A percentile compares a stretch with the other conserved stretches of the same genome.
These are phyloP conservation scores for Cercis canadensis DNA, from an alignment of 306 rosid genomes.

Conservation along the genomic window DNA sequence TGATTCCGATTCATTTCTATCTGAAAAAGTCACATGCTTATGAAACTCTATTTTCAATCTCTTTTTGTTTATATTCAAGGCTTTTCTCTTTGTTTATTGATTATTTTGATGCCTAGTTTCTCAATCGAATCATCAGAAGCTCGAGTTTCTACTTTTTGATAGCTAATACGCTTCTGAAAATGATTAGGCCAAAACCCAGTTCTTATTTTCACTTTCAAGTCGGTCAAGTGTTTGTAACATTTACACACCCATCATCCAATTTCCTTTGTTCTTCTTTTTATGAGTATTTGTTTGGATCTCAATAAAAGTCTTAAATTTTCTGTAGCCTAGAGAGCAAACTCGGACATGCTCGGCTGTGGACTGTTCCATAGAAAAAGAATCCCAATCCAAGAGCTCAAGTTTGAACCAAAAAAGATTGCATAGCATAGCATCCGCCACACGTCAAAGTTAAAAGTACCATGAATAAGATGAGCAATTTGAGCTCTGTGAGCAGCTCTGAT, in stretches of 20 bases:
- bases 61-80: conserved; percentile 14
- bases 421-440: conserved; percentile 12
- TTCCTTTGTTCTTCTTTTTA: conserved; percentile 9
- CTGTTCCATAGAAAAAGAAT: conserved; percentile 19
- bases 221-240: conserved; percentile 5
- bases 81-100: not conserved
- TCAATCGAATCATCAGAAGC: conserved; percentile 34
- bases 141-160: conserved; percentile 24
- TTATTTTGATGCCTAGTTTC: conserved; percentile 25
- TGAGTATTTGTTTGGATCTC: conserved; percentile 18
- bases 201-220: conserved; percentile 18
- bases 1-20: conserved; percentile 31
- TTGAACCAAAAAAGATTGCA: conserved; percentile 26
- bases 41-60: conserved; percentile 19
- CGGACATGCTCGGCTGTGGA: conserved; percentile 42
- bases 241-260: conserved; percentile 19
- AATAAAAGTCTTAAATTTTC: conserved; percentile 21
- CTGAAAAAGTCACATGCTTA: conserved; percentile 7
- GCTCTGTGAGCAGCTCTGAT: conserved; percentile 73
- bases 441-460: conserved; percentile 20
- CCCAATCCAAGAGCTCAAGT: conserved; percentile 25
- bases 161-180: conserved; percentile 11
- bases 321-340: conserved; percentile 28
- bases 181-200: conserved; percentile 26
- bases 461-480: conserved; percentile 59